These are phyloP conservation scores for Galeopsis tetrahit DNA, from an alignment of 257 asterid species.

Conservation along the genomic window DNA sequence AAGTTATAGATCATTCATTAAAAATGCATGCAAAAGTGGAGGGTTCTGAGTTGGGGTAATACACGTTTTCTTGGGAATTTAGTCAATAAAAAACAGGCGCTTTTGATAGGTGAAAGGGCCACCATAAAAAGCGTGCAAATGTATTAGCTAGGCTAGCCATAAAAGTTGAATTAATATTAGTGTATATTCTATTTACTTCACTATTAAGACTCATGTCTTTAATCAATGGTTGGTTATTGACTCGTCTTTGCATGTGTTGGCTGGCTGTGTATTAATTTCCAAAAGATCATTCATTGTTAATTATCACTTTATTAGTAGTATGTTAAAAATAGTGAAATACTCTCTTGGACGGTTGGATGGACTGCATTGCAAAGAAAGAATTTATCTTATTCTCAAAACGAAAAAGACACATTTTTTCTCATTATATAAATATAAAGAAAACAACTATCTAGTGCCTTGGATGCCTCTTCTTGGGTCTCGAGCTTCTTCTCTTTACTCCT, in stretches of 20 bases:
- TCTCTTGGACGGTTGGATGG: too few species aligned
- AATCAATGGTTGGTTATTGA: conserved; percentile 10
- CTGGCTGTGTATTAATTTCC: neutral
- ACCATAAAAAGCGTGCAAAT: conserved; percentile 21
- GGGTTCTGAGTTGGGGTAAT: conserved; percentile 25
- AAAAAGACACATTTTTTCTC: neutral
- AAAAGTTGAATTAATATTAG: conserved; percentile 10
- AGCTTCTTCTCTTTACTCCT: conserved; percentile 38
- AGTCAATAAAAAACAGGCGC: conserved; percentile 7
- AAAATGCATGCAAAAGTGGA: conserved; percentile 11
- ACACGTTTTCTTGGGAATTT: conserved; percentile 18
- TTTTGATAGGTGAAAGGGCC: conserved; percentile 32
- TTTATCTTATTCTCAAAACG: conserved; percentile 2
- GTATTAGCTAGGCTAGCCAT: neutral
- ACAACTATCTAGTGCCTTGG: conserved; percentile 39
- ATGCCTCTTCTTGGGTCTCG: conserved; percentile 47
- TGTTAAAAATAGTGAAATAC: too few species aligned
- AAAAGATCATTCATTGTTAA: neutral
- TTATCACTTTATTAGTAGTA: too few species aligned
- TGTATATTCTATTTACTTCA: conserved; percentile 33
- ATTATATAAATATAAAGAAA: neutral
- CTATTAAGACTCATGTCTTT: conserved; percentile 31
- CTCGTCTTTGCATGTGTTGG: neutral
- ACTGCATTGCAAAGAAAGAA: neutral
- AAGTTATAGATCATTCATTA: conserved; percentile 34